phyloP scores from a whole-genome alignment of 1,139 yeast species.

The Suhomyces maxii region DNA sequence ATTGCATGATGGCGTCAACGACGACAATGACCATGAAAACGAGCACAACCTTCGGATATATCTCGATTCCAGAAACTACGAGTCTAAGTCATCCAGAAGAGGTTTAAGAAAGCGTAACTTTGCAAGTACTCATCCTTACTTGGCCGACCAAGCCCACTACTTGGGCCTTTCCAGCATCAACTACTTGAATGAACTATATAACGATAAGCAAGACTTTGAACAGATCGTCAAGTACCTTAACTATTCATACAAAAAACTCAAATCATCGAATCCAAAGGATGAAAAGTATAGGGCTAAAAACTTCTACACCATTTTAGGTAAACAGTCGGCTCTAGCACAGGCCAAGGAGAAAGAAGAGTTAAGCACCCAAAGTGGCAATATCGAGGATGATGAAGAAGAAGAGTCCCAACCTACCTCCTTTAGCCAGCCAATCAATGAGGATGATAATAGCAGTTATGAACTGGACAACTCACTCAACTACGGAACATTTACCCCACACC shows the following conservation, averaged over 20 bases:
- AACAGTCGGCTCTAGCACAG: conserved; percentile 17
- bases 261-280: conserved; percentile 37
- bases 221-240: conserved; percentile 38
- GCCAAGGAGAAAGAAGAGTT: conserved; percentile 12
- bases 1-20: not conserved
- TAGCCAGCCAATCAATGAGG: conserved; percentile 1
- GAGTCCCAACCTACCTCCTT: conserved; percentile 3
- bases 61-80: conserved; percentile 17
- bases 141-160: conserved; percentile 51
- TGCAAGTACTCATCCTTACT: conserved; percentile 48
- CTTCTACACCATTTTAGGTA: conserved; percentile 41
- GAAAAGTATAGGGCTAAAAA: conserved; percentile 41
- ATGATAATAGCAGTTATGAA: conserved; percentile 5
- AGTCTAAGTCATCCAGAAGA: conserved; percentile 21
- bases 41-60: conserved; percentile 16
- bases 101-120: conserved; percentile 46
- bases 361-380: not conserved
- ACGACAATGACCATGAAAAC: conserved; percentile 12
- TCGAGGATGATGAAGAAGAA: conserved; percentile 1
- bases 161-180: conserved; percentile 39
- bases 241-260: conserved; percentile 33
- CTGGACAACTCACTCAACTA: conserved; percentile 5
- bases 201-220: conserved; percentile 34
- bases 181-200: conserved; percentile 39
- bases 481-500: not conserved